A percentile compares a stretch with the other conserved stretches of the same genome.
Conservation (phyloP, 176 grass and related monocot genomes). For the Tillandsia fasciculata region DNA sequence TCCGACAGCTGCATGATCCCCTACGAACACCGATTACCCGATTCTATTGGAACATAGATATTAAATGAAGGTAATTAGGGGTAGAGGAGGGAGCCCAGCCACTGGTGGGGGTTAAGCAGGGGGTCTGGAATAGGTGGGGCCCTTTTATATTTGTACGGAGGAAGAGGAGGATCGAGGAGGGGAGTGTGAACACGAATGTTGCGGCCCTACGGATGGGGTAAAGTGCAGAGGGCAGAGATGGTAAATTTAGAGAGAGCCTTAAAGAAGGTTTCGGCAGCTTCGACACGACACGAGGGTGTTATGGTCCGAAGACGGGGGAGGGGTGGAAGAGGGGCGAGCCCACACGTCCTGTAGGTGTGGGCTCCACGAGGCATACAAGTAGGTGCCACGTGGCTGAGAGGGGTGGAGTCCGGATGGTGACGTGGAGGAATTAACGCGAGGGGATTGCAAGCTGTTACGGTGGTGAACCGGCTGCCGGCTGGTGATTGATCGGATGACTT, state of each 20-base stretch:
- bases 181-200: constrained; percentile 14
- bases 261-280: not conserved
- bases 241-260: too few species aligned
- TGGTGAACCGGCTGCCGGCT: not conserved
- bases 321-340: not conserved
- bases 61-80: too few species aligned
- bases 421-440: constrained; percentile 9
- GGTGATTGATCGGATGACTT: not conserved
- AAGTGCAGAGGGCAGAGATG: too few species aligned
- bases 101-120: too few species aligned
- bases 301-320: not conserved
- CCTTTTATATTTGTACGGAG: not conserved
- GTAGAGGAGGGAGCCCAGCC: too few species aligned
- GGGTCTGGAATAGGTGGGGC: too few species aligned
- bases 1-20: not conserved
- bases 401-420: not conserved
- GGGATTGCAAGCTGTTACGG: not conserved
- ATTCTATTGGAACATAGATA: too few species aligned
- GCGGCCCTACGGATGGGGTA: not conserved
- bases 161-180: not conserved
- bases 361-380: constrained; percentile 9
- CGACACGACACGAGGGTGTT: not conserved
- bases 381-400: constrained; percentile 6
- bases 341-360: constrained; percentile 1
- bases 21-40: not conserved